Evolutionary conservation across 2,329 filamentous ascomycete genomes (phyloP), one percentile per base, ranked within the genome.

Genomic region (Torrubiellomyces zombiae): DNA sequence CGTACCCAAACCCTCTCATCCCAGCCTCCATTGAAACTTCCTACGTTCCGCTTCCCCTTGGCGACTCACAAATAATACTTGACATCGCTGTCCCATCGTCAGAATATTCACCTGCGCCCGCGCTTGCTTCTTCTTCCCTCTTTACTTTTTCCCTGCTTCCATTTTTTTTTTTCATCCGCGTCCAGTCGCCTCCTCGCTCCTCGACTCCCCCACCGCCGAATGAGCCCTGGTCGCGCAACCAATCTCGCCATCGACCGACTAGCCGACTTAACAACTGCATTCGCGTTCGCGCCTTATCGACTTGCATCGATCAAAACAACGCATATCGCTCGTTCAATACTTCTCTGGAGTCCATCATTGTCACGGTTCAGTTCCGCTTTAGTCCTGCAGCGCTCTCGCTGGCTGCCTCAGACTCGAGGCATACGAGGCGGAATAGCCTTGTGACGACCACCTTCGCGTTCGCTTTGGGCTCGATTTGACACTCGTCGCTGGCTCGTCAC

Each of bases 341-440:
- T n/a, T n/a, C 22, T 25, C 12, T 28, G 21, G 27, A 31, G 30
- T 38, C 38, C 38, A 33, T 41, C 37, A 41, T 45, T 19, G 18
- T 10, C 5, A 9, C 10, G 9, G 22, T 24, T 7, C 13, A 12
- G 22, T 15, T 6, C 22, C 15, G 22, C 20, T 13, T n/a, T 23
- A 21, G n/a, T 11, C 21, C 19, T 16, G 12, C 14, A 22, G 15
- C 14, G 22, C 16, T 14, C 11, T 14, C 16, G 13, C 21, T 15
- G 17, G 21, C 26, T 14, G 14, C 8, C 18, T 5, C 4, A 10
- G 18, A 25, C 20, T 22, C 16, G 28, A 25, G 19, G 17, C 16
- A 20, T 18, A 23, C 17, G 24, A 32, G 27, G 27, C 27, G 24
- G 18, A 27, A 21, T 32, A 27, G 16, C 23, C 20, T 27, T 24